Evolutionary conservation across 2,329 filamentous ascomycete genomes (phyloP).

Genomic region (Chaetoscypha palmicola): DNA sequence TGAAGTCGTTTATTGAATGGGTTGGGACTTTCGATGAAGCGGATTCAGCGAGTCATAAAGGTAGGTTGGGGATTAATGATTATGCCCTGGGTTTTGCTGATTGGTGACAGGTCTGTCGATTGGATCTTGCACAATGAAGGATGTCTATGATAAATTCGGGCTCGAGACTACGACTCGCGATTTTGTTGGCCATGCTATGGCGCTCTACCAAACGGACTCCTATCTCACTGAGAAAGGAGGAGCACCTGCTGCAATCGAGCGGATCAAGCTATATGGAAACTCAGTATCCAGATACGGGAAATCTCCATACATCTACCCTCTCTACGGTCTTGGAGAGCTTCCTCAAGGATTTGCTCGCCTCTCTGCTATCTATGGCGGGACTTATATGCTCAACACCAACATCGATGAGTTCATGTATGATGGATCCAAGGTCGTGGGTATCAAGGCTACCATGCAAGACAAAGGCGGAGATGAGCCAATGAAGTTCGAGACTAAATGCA

Average conservation of each 20-base stretch:
- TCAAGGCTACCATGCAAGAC: conserved; percentile 94
- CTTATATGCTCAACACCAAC: conserved; percentile 97
- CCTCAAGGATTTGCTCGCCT: conserved; percentile 96
- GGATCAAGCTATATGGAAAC: conserved; percentile 94
- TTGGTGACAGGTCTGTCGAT: conserved; percentile 65
- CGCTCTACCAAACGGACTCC: conserved; percentile 82
- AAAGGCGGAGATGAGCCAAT: conserved; percentile 67
- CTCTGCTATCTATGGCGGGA: conserved; percentile 96
- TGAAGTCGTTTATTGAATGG: conserved; percentile 96
- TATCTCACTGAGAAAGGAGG: conserved; percentile 69
- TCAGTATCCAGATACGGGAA: conserved; percentile 97
- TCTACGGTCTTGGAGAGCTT: conserved; percentile 94
- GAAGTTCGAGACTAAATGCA: conserved; percentile 93
- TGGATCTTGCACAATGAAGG: conserved; percentile 78
- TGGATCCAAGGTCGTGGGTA: conserved; percentile 78
- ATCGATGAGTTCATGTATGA: conserved; percentile 88
- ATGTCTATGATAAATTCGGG: conserved; percentile 97
- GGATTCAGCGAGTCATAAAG: conserved; percentile 82
- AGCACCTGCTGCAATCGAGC: conserved; percentile 79
- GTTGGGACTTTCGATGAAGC: conserved; percentile 77
- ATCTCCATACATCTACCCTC: conserved; percentile 98
- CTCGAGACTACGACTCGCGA: conserved; percentile 85
- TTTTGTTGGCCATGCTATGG: conserved; percentile 98
- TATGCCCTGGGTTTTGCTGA: conserved; percentile 20
- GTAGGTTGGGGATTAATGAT: conserved; percentile 41